phyloP scores from a whole-genome alignment of 768 basidiomycete genomes.

The Tephrocybe sp. region DNA sequence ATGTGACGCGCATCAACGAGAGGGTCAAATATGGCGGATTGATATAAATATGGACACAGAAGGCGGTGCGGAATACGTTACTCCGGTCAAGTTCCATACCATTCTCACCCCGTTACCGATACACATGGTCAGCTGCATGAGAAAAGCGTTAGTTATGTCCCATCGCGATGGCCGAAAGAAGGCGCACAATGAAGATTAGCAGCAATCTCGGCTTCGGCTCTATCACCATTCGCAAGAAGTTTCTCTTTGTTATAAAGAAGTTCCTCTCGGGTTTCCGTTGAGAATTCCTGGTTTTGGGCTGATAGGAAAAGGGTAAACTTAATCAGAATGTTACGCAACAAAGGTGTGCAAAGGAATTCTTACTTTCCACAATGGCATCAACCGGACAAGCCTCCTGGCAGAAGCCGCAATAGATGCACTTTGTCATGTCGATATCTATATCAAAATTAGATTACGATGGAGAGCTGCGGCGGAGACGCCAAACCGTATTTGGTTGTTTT shows the following conservation, averaged over 20 bases:
- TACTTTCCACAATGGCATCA: slow-evolving; percentile 98
- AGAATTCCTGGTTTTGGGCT: slow-evolving; percentile 98
- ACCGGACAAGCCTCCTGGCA: slow-evolving; percentile 99
- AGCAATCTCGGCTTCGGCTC: slow-evolving; percentile 96
- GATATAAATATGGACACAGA: slow-evolving; percentile 14
- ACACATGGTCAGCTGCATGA: slow-evolving; percentile 77
- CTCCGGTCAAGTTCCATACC: slow-evolving; percentile 15
- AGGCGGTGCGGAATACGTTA: slow-evolving; percentile 15
- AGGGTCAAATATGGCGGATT: not conserved
- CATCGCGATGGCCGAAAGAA: slow-evolving; percentile 10
- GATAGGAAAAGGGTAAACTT: not conserved
- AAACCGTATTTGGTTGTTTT: slow-evolving; percentile 96
- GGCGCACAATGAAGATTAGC: slow-evolving; percentile 80
- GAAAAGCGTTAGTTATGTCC: slow-evolving; percentile 19
- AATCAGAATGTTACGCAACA: not conserved
- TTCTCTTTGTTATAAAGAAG: slow-evolving; percentile 99
- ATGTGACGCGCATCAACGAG: slow-evolving; percentile 16
- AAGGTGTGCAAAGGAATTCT: slow-evolving; percentile 28
- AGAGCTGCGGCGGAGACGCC: slow-evolving; percentile 17
- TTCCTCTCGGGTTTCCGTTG: slow-evolving; percentile 97
- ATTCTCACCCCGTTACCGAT: slow-evolving; percentile 51
- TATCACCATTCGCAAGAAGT: slow-evolving; percentile 91
- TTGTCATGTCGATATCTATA: slow-evolving; percentile 98
- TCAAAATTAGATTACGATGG: slow-evolving; percentile 5
- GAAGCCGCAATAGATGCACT: slow-evolving; percentile 99